Base-by-base conservation (phyloP, 1,284 basidiomycete species). In the Paramarasmius palmivorus region DNA sequence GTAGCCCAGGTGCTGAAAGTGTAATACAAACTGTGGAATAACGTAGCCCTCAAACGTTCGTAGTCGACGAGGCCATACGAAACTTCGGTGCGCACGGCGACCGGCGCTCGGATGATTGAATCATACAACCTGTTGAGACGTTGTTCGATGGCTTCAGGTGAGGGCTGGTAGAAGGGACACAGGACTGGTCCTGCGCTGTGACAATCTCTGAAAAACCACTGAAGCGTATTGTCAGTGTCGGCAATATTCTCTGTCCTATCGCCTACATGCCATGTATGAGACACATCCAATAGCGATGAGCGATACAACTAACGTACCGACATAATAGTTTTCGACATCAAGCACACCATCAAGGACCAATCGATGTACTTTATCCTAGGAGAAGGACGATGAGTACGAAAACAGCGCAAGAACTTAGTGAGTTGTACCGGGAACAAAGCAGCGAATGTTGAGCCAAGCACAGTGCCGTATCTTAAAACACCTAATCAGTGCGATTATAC, bases 381-480 rank as follows among this genome's bases (percentile, higher is more conserved):
- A n/a, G n/a, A n/a, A n/a, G 23, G 52, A 22, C 23, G 17, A 22
- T 10, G 1, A 36, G 17, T 17, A 3, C 20, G 8, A 12, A 19
- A 34, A 15, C 48, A 48, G 25, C 15, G 6, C 14, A 34, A 23
- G 25, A 35, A 15, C n/a, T n/a, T n/a, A n/a, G n/a, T n/a, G n/a
- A n/a, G 14, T 63, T 68, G 56, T 59, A 75, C 77, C 1, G 79
- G 77, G 55, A 78, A 80, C 64, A 81, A 71, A 2, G 77, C 61
- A 1, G 78, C 72, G 59, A 77, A 79, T 2, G 72, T 73, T 9
- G 70, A 66, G 3, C 78, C 78, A 4, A 81, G 67, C 9, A 80
- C 59, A 23, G 70, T 69, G 0, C 79, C 79, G 55, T 79, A 80
- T 20, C 77, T 68, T 6, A 25, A 17, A 38, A 23, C 10, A 20